Conservation (phyloP, 164 flowering plant genomes). For the Warburgia ugandensis region DNA sequence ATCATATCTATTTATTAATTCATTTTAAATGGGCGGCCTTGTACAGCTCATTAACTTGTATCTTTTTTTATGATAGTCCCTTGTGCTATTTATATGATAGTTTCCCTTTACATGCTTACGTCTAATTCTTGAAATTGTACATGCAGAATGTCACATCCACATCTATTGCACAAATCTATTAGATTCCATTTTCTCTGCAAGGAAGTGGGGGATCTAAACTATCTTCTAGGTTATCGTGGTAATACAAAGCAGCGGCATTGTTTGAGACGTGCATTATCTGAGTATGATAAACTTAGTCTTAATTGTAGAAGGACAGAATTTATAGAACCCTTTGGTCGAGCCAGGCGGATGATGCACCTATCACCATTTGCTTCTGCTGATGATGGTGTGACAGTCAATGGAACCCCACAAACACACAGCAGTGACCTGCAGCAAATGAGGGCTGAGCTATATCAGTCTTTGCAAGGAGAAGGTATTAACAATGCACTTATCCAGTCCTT, state of each 20-base stretch:
- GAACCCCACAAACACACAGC: conserved; percentile 43
- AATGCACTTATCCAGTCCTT: conserved; percentile 72
- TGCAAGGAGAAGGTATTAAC: conserved; percentile 50
- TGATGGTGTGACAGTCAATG: conserved; percentile 79
- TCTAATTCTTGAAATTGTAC: conserved; percentile 12
- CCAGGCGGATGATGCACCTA: conserved; percentile 27
- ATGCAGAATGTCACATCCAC: conserved; percentile 55
- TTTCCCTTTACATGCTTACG: too few relatives aligned
- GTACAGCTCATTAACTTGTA: too few relatives aligned
- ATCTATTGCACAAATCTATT: conserved; percentile 28
- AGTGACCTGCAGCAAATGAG: conserved; percentile 60
- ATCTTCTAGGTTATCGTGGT: conserved; percentile 24
- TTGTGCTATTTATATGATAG: too few relatives aligned
- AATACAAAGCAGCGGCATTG: conserved; percentile 31
- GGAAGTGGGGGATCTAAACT: conserved; percentile 27
- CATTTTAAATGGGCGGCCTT: too few relatives aligned
- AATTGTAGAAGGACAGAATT: conserved; percentile 17
- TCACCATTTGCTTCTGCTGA: conserved; percentile 53
- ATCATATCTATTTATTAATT: too few relatives aligned
- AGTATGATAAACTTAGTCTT: conserved; percentile 17
- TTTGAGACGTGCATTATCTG: conserved; percentile 21
- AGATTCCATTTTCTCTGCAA: conserved; percentile 23
- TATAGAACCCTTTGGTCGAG: conserved; percentile 27
- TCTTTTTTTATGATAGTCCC: too few relatives aligned
- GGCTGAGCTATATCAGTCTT: conserved; percentile 50